Evolutionary conservation across 805 yeast species (phyloP), one percentile per base, ranked within the genome.

Genomic region (Torulaspora indica): DNA sequence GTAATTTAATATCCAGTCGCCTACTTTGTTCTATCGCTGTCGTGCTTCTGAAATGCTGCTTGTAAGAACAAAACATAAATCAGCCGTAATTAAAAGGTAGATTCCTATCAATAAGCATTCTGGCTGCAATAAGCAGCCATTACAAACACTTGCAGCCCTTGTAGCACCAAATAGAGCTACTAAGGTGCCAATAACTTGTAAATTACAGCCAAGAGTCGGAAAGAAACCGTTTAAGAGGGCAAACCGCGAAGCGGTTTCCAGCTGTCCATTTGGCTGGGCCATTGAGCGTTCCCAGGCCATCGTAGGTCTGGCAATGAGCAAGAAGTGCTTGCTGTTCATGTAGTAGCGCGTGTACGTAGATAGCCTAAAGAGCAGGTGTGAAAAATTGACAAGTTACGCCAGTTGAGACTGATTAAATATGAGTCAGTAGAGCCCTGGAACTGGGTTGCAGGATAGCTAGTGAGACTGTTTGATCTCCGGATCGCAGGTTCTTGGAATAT

Each of bases 41-140:
- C 20, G 5, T 14, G 8, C 14, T 12, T 1, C 5, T 8, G 13
- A 12, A 36, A 8, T n/a, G n/a, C 2, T 6, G 10, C 8, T 7
- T 10, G 10, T n/a, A 12, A n/a, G 18, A 18, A 38, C 40, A 18
- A 38, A 29, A 41, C 36, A 40, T 33, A 35, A 35, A 40, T 13
- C 22, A 13, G 17, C 27, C 15, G 6, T 9, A 8, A 25, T 25
- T 3, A 25, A 25, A 12, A 23, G 25, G n/a, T n/a, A n/a, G n/a
- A n/a, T n/a, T n/a, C 25, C 25, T 8, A 23, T 23, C 25, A 23
- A 23, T 23, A 23, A 6, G n/a, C n/a, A n/a, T n/a, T n/a, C n/a
- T n/a, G n/a, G n/a, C n/a, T n/a, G n/a, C n/a, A n/a, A n/a, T n/a
- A n/a, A 20, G 22, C 22, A 20, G 22, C 22, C 22, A 20, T 4